phyloP scores from a whole-genome alignment of 2,329 filamentous ascomycete species.

The Stromatinia cepivora region DNA sequence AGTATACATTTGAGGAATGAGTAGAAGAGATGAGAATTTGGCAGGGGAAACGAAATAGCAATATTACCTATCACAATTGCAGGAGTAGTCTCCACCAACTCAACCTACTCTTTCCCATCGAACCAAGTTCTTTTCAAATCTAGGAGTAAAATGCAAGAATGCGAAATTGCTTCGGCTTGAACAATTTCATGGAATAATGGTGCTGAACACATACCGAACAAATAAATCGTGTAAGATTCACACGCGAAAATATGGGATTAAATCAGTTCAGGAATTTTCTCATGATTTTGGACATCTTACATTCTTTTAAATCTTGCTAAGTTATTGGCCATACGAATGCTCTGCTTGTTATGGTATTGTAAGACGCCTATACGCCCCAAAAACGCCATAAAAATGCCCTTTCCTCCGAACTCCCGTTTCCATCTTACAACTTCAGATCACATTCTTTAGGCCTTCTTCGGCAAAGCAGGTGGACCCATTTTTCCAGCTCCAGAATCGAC shows the following conservation, averaged over 20 bases:
- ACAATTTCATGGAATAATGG: background rate
- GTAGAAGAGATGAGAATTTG: no score
- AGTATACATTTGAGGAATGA: no score
- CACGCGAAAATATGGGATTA: background rate
- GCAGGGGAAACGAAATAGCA: no score
- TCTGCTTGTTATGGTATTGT: slow-evolving; percentile 7
- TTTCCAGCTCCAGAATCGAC: slow-evolving; percentile 63
- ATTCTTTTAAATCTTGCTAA: background rate
- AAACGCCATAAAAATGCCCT: background rate
- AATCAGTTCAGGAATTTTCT: background rate
- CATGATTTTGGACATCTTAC: background rate
- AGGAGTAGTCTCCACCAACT: background rate
- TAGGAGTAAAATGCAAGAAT: no score
- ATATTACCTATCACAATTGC: no score
- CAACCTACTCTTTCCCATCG: background rate
- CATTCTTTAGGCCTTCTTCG: slow-evolving; percentile 25
- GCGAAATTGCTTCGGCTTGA: background rate
- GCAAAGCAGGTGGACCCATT: slow-evolving; percentile 40
- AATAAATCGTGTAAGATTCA: background rate
- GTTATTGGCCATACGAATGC: background rate
- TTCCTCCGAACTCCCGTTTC: background rate
- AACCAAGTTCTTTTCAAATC: background rate
- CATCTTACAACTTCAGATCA: background rate
- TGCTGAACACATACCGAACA: background rate
- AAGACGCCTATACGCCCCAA: background rate